Conservation (phyloP, 805 yeast species). For the Metschnikowia peoriensis region DNA sequence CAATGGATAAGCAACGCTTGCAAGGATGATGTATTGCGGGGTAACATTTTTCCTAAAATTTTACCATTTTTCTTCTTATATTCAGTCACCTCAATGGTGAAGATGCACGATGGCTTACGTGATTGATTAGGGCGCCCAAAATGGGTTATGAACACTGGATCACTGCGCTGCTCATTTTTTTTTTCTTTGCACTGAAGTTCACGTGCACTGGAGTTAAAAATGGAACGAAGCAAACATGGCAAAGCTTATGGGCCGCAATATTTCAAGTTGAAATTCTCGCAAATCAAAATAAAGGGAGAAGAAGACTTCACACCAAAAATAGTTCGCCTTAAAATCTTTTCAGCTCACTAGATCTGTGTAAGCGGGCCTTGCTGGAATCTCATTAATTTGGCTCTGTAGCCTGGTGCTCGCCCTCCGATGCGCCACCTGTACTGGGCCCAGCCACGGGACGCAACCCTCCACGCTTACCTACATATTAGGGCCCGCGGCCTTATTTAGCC, state of each 20-base stretch:
- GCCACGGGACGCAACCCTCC: conserved; percentile 15
- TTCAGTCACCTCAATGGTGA: neutral
- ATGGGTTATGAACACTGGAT: conserved; percentile 9
- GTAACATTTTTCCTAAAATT: neutral
- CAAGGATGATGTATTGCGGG: neutral
- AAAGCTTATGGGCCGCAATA: neutral
- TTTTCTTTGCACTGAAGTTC: conserved; percentile 3
- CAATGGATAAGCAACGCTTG: neutral
- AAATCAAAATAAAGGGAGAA: neutral
- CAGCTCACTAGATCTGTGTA: too few species aligned
- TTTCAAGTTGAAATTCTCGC: too few species aligned
- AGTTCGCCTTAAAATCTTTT: neutral
- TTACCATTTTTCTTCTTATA: neutral
- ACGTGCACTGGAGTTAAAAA: conserved; percentile 1
- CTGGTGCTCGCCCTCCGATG: neutral
- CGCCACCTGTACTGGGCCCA: conserved; percentile 4
- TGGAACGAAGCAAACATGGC: neutral
- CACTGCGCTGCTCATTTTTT: neutral
- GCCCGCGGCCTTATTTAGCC: conserved; percentile 15
- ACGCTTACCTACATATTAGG: conserved; percentile 15
- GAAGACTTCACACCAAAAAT: neutral
- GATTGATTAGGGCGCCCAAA: neutral
- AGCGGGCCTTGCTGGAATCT: neutral
- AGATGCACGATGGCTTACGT: neutral
- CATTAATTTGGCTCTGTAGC: too few species aligned